Conservation (phyloP, 1,284 basidiomycete genomes). For the Ganoderma sinense region DNA sequence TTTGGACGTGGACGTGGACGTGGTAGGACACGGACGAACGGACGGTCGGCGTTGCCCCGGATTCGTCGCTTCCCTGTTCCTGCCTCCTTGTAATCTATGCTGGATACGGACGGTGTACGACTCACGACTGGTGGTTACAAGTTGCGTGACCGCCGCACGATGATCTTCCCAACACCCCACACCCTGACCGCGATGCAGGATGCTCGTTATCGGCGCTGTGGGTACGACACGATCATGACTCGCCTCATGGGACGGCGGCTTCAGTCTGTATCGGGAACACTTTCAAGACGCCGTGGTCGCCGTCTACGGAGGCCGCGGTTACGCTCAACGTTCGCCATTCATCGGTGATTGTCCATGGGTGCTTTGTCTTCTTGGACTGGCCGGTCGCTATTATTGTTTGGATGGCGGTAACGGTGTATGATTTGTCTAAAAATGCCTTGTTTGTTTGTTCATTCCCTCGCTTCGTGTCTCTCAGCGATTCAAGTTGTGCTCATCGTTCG, state of each 20-base stretch:
- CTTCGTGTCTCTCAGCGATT: neutral
- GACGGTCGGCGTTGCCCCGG: neutral
- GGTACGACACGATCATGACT: neutral
- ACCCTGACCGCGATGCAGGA: neutral
- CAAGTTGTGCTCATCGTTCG: neutral
- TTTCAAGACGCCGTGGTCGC: neutral
- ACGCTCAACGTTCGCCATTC: neutral
- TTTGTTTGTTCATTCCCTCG: neutral
- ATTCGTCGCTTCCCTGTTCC: neutral
- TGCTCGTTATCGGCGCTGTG: neutral
- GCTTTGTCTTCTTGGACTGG: neutral
- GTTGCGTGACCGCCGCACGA: neutral
- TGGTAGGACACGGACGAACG: neutral
- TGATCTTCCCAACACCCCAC: neutral
- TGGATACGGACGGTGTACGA: slow-evolving; percentile 4
- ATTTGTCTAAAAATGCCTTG: neutral
- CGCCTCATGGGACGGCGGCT: neutral
- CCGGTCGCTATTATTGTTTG: neutral
- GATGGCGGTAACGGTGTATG: neutral
- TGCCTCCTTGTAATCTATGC: slow-evolving; percentile 2
- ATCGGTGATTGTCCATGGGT: neutral
- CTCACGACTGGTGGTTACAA: neutral
- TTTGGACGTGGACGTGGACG: slow-evolving; percentile 3
- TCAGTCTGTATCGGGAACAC: neutral
- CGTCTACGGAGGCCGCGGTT: neutral